Conservation (phyloP, 2,329 filamentous ascomycete species). For the Furcasterigmium sp. region DNA sequence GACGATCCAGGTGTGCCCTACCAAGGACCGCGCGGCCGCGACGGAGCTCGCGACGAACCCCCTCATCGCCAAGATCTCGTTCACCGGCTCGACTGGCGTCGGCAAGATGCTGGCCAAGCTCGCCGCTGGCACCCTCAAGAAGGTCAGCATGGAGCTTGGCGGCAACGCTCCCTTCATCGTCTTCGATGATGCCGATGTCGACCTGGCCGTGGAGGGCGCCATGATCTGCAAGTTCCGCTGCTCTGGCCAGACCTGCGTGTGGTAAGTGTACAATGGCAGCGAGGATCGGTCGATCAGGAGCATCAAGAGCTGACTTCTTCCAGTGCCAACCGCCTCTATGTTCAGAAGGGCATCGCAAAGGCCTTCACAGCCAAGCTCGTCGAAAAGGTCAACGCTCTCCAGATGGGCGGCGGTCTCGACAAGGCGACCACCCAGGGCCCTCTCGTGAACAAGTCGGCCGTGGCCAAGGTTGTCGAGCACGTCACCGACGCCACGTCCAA, state of each 20-base stretch:
- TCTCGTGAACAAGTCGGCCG: conserved; percentile 60
- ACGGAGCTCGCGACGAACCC: conserved; percentile 21
- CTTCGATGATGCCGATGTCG: conserved; percentile 70
- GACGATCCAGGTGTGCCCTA: conserved; percentile 40
- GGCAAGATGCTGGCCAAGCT: conserved; percentile 60
- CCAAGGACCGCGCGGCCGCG: conserved; percentile 14
- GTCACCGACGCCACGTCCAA: conserved; percentile 58
- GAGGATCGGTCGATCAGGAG: too few relatives aligned
- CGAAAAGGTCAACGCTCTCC: conserved; percentile 50
- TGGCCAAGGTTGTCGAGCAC: conserved; percentile 56
- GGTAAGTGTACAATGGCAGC: background rate
- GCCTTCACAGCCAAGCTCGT: conserved; percentile 45
- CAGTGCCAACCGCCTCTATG: conserved; percentile 54
- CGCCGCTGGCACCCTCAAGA: conserved; percentile 63
- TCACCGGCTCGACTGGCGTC: conserved; percentile 57
- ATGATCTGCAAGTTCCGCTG: conserved; percentile 67
- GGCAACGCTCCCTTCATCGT: conserved; percentile 74
- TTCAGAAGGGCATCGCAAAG: conserved; percentile 55
- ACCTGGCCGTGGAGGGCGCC: conserved; percentile 60
- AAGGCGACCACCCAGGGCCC: conserved; percentile 54
- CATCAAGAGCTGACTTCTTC: background rate
- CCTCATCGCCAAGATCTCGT: conserved; percentile 62
- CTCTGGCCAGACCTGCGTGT: conserved; percentile 71
- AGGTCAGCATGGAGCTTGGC: conserved; percentile 68
- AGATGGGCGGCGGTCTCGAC: conserved; percentile 51